Evolutionary conservation across 2,329 filamentous ascomycete species (phyloP), one percentile per base, ranked within the genome.

Genomic region (Fusarium sp.): DNA sequence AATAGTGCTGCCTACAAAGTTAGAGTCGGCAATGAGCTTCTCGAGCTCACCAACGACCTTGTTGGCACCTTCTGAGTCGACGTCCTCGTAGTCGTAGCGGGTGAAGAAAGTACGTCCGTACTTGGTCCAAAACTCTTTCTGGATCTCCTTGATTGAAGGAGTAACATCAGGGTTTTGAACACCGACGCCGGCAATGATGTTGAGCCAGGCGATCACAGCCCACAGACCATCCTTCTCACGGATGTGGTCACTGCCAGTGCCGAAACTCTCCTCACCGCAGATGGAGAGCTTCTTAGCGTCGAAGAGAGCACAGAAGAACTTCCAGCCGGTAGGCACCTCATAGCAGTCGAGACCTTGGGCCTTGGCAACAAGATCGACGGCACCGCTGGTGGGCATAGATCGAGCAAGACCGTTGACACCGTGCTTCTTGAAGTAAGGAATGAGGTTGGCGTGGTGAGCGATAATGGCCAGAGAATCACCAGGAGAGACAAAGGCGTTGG

Each of bases 51-150:
- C 90, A 45, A 97, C 91, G 61, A 99, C 90, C 83, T 97, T 95
- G 83, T 92, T 92, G 67, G 96, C 96, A 40, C 92, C 94, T 10
- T 95, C 93, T 46, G 90, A 91, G 83, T 97, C 94, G 70, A 97
- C 94, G 73, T 96, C 88, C 83, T 99, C 96, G 82, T 97, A 99
- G 82, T 99, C 96, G 82, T 98, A 98, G 68, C 96, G 93, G 43
- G 96, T 99, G 87, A 99, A 99, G 86, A 98, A 99, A 32, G 94
- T 97, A 62, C 96, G 94, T 75, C 96, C 96, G 80, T 99, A 99
- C 58, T 89, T 92, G 75, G 88, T 87, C 96, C 96, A 99, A 88
- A 99, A 98, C 78, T 97, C 93, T 75, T 93, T 89, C 83, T 99
- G 96, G 79, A 99, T 97, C 80, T 94, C 91, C 77, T 92, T 92